Evolutionary conservation across 208 protist species (phyloP), one percentile per base, ranked within the genome.

Genomic region (Phytomonas sp.): DNA sequence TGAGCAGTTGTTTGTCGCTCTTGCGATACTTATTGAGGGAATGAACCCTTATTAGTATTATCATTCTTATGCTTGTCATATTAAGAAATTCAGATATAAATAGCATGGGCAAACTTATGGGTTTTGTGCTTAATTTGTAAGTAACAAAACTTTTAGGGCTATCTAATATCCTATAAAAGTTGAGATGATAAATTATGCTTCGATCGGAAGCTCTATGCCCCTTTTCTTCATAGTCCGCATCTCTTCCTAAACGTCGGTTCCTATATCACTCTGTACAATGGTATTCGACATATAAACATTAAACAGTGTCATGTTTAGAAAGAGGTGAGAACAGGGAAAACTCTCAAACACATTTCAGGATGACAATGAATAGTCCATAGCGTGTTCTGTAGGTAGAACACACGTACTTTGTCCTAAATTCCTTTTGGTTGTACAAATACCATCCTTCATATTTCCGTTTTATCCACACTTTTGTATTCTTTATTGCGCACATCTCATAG

Each of bases 1-100:
- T 75, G 87, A 94, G 12, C 89, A 94, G 74, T 76, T 98, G 59
- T 68, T 78, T 26, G 77, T 88, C 23, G 89, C 89, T 2, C 73
- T 96, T 31, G 87, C 93, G 74, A 75, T 94, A 59, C 2, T 45
- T 60, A 29, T 63, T 29, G 26, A 16, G 6, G 14, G 26, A 61
- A 45, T 30, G 12, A 26, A 29, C 34, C 34, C 23, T n/a, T 69
- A 34, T 62, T 34, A 34, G 1, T 69, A 4, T 62, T 5, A 19
- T 62, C 63, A 62, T 62, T 64, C 4, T 68, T 68, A 59, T 59
- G 3, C 8, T 67, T 52, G 3, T 52, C 30, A 62, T 3, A 62
- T 62, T 3, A 34, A 60, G 8, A 62, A 30, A 62, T 37, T 37
- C 34, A 11, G 34, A 37, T 37, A 8, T 37, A 37, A 37, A 37